phyloP scores from a whole-genome alignment of 441 rosid species.

The Lepidium campestre region DNA sequence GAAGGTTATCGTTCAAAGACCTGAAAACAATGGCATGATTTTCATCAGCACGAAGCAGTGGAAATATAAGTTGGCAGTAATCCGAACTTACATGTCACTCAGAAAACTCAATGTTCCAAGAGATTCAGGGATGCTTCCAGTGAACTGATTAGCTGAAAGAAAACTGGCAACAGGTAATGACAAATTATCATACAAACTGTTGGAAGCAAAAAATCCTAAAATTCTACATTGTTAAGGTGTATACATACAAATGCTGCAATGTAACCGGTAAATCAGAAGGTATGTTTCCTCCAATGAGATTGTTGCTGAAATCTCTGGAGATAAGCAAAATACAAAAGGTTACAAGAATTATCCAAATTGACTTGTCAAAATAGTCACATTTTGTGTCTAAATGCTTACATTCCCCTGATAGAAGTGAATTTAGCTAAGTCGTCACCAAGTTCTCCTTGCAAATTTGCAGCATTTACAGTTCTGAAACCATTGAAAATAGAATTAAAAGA shows the following conservation, averaged over 20 bases:
- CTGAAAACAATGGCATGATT: slow-evolving; percentile 33
- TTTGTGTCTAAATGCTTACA: slow-evolving; percentile 46
- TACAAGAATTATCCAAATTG: background rate
- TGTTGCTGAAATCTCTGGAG: slow-evolving; percentile 87
- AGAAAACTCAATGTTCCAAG: slow-evolving; percentile 52
- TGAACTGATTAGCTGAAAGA: slow-evolving; percentile 79
- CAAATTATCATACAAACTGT: slow-evolving; percentile 37
- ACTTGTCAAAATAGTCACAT: background rate
- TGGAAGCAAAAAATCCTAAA: background rate
- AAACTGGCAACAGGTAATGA: slow-evolving; percentile 61
- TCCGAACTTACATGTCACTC: slow-evolving; percentile 52
- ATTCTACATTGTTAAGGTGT: background rate
- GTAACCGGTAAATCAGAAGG: slow-evolving; percentile 76
- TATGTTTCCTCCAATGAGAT: slow-evolving; percentile 82
- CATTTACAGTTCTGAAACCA: slow-evolving; percentile 64
- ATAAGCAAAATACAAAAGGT: slow-evolving; percentile 9
- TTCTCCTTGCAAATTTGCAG: slow-evolving; percentile 88
- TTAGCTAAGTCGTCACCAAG: slow-evolving; percentile 60
- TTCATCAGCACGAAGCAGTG: background rate
- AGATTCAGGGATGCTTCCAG: slow-evolving; percentile 84
- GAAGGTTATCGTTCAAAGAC: slow-evolving; percentile 66
- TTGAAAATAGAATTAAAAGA: background rate
- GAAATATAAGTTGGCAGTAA: background rate
- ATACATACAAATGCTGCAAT: slow-evolving; percentile 65
- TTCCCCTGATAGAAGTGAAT: slow-evolving; percentile 63